Conservation (phyloP, 768 basidiomycete species). For the Hygrophoropsis aurantiaca region DNA sequence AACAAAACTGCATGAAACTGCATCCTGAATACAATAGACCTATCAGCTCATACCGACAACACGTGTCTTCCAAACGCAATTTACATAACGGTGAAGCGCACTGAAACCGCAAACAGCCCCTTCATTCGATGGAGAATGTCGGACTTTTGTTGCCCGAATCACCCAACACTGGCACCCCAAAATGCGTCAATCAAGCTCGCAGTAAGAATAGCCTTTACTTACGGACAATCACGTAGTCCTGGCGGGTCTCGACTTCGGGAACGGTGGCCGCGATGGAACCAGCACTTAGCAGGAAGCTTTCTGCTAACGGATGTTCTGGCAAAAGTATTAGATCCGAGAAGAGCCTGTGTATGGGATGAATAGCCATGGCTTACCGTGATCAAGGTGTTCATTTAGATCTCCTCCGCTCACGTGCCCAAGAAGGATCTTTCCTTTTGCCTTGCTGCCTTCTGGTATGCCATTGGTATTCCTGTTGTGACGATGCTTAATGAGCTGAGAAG, state of each 20-base stretch:
- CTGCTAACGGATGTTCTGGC: constrained; percentile 58
- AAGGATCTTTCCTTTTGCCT: constrained; percentile 47
- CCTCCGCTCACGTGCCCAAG: constrained; percentile 47
- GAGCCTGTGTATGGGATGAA: not conserved
- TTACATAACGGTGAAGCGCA: no score
- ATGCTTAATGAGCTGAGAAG: not conserved
- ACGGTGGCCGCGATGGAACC: constrained; percentile 53
- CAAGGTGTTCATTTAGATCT: constrained; percentile 51
- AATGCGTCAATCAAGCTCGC: not conserved
- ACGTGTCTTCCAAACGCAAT: no score
- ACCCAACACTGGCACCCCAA: constrained; percentile 50
- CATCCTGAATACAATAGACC: no score
- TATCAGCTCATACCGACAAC: no score
- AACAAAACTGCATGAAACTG: no score
- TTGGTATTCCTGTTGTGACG: constrained; percentile 45
- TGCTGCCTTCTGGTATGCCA: constrained; percentile 46
- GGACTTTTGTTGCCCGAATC: constrained; percentile 66
- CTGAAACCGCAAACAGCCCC: no score
- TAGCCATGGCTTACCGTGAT: constrained; percentile 40
- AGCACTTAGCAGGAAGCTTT: constrained; percentile 48
- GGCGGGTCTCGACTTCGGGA: constrained; percentile 42
- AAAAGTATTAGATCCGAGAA: constrained; percentile 5
- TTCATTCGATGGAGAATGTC: constrained; percentile 49
- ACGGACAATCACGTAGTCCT: constrained; percentile 65
- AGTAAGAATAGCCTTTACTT: constrained; percentile 30